These are phyloP conservation scores for Vitis cinerea DNA, from an alignment of 164 flowering plant genomes.

Conservation along the genomic window DNA sequence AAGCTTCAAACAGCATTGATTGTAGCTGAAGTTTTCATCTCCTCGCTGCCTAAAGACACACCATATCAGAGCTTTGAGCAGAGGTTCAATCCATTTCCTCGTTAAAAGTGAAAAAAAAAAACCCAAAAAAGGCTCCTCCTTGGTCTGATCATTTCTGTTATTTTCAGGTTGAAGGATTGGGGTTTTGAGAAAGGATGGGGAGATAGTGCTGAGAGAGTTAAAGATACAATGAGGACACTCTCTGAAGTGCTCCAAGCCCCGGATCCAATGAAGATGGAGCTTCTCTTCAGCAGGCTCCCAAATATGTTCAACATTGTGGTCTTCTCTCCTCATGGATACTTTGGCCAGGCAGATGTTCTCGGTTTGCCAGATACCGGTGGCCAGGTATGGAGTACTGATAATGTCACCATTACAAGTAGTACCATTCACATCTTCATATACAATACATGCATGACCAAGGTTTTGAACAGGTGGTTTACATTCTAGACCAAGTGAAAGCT, in stretches of 20 bases:
- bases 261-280: conserved; percentile 66
- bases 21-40: conserved; percentile 54
- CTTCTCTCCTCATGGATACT: conserved; percentile 90
- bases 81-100: conserved; percentile 38
- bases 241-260: conserved; percentile 86
- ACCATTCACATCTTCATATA: too few relatives aligned
- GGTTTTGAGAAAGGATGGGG: conserved; percentile 99
- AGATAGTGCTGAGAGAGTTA: conserved; percentile 63
- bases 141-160: neutral
- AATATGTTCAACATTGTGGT: conserved; percentile 72
- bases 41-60: conserved; percentile 55
- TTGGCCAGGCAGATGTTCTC: conserved; percentile 89
- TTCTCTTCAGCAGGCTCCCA: conserved; percentile 71
- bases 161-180: conserved; percentile 67
- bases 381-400: conserved; percentile 51
- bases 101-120: neutral
- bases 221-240: conserved; percentile 62
- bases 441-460: neutral
- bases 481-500: conserved; percentile 94
- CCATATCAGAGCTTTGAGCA: conserved; percentile 61
- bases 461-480: conserved; percentile 75
- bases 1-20: conserved; percentile 73
- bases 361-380: conserved; percentile 99
- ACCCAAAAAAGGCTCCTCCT: neutral
- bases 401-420: neutral